Evolutionary conservation across 2,329 filamentous ascomycete species (phyloP).

Genomic region (Pseudogymnoascus sp.): DNA sequence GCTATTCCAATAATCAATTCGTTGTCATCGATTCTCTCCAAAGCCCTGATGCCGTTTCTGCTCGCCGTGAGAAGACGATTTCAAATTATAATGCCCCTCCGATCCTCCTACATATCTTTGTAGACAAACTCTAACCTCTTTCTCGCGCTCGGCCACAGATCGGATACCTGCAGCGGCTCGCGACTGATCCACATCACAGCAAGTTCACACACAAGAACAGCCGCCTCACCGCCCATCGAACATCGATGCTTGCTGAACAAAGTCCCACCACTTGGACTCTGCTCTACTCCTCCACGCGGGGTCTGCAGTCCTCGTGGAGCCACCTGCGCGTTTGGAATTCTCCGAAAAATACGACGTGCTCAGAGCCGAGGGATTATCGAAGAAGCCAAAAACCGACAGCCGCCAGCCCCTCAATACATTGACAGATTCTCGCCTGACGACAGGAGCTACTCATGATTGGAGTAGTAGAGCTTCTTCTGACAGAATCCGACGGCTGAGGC

Average conservation of each 20-base stretch:
- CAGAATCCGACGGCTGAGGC: conserved; percentile 8
- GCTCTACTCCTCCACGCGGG: conserved; percentile 1
- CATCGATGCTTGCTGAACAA: conserved; percentile 3
- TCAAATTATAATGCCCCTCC: conserved; percentile 9
- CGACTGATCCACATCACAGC: background rate
- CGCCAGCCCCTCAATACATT: background rate
- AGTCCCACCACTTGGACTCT: conserved; percentile 1
- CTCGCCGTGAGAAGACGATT: background rate
- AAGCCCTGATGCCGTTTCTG: background rate
- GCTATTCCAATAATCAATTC: conserved; percentile 6
- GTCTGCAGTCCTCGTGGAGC: conserved; percentile 8
- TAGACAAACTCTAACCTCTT: background rate
- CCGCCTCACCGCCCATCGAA: conserved; percentile 5
- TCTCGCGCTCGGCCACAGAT: conserved; percentile 4
- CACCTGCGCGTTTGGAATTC: background rate
- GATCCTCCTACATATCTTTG: background rate
- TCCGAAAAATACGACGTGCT: background rate
- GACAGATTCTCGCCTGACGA: background rate
- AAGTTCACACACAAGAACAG: conserved; percentile 7
- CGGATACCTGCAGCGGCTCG: conserved; percentile 5
- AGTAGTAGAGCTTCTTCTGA: background rate
- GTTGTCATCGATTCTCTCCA: background rate
- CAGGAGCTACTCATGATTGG: background rate
- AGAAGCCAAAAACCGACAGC: conserved; percentile 4
- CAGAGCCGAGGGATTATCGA: background rate